Evolutionary conservation across 306 rosid species (phyloP).

Genomic region (Sesbania bispinosa): DNA sequence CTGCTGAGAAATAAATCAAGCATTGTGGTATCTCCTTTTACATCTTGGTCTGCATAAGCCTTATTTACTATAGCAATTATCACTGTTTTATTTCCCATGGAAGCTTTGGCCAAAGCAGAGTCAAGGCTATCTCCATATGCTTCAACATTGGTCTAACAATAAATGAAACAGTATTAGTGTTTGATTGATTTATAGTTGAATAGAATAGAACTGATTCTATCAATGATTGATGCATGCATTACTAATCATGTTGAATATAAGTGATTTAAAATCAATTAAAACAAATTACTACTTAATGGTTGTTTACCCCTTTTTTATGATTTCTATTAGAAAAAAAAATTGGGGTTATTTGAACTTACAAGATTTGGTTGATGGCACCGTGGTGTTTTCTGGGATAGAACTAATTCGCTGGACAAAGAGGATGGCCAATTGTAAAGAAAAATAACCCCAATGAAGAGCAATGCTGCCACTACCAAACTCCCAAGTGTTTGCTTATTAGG

Average conservation of each 20-base stretch:
- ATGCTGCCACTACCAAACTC: slow-evolving; percentile 18
- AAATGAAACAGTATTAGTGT: neutral
- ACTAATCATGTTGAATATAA: no score
- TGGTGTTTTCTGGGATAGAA: neutral
- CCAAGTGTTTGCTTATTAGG: slow-evolving; percentile 15
- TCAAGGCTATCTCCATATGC: slow-evolving; percentile 41
- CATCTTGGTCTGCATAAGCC: slow-evolving; percentile 64
- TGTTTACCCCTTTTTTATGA: no score
- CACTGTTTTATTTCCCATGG: slow-evolving; percentile 63
- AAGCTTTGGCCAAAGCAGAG: slow-evolving; percentile 42
- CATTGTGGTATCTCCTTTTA: slow-evolving; percentile 44
- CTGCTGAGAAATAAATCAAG: slow-evolving; percentile 67
- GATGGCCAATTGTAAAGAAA: neutral
- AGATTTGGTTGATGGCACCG: neutral
- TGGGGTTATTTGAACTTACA: neutral
- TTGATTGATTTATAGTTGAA: no score
- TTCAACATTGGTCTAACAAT: neutral
- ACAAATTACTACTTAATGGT: no score
- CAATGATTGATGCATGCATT: no score
- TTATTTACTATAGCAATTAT: slow-evolving; percentile 57
- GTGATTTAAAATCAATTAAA: no score
- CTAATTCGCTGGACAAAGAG: neutral
- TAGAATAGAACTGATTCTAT: no score
- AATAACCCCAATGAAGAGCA: neutral
- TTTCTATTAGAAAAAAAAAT: no score